Evolutionary conservation across 805 yeast genomes (phyloP), one percentile per base, ranked within the genome.

Genomic region (Blastobotrys parvus): DNA sequence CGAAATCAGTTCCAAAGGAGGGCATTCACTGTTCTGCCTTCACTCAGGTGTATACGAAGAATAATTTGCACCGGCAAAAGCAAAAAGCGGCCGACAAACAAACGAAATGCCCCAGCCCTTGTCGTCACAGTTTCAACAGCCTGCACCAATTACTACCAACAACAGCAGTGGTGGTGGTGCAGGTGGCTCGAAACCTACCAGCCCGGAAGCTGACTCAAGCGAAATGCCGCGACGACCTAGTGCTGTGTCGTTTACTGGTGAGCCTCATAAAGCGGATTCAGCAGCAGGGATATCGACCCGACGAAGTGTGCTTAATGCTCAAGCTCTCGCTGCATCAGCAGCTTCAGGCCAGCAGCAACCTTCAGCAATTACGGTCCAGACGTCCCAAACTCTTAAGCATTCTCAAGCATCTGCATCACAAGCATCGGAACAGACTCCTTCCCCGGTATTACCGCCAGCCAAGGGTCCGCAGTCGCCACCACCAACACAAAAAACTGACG

Each of bases 161-260:
- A 25, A 25, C 29, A n/a, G n/a, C n/a, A n/a, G n/a, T n/a, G n/a
- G n/a, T n/a, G n/a, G n/a, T n/a, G n/a, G n/a, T n/a, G n/a, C n/a
- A n/a, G n/a, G n/a, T n/a, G n/a, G n/a, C n/a, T n/a, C n/a, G n/a
- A n/a, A n/a, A n/a, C n/a, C n/a, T n/a, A 25, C 29, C 29, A 25
- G 29, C 29, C 29, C 29, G 29, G 29, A 25, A 11, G 10, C 29
- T 25, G 29, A 25, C 11, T 11, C 7, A 25, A 25, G 7, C 7
- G 38, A 18, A 10, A 23, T 38, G 15, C 11, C 35, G 8, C 32
- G 40, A 15, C 32, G 40, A 18, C 40, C 40, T 3, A 37, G 40
- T 20, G 25, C 40, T 10, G 40, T 37, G 33, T 37, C 40, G 32
- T 37, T 37, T 20, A 37, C 40, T 3, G 25, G 10, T 8, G 29